phyloP scores from a whole-genome alignment of 2,329 filamentous ascomycete species.

The Paraphaeosphaeria minitans region DNA sequence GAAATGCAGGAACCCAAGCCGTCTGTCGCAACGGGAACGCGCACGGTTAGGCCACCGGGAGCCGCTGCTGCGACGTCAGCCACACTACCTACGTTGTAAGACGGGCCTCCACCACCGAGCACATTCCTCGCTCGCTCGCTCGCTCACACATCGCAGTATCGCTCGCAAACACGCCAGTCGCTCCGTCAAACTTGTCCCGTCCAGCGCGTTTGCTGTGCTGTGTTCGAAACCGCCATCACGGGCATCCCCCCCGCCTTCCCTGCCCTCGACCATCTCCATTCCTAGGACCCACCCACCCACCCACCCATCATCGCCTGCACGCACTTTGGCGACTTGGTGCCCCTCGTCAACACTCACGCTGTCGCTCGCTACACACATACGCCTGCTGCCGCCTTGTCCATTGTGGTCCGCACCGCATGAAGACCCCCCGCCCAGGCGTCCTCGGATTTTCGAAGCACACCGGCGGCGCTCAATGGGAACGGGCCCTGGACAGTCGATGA shows the following conservation, averaged over 20 bases:
- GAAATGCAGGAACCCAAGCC: conserved; percentile 8
- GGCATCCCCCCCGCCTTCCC: conserved; percentile 2
- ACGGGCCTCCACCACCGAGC: background rate
- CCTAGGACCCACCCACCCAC: background rate
- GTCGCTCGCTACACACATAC: conserved; percentile 14
- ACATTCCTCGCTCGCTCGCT: conserved; percentile 7
- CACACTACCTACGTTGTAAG: conserved; percentile 1
- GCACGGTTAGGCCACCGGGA: background rate
- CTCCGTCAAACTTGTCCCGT: background rate
- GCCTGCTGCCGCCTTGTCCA: background rate
- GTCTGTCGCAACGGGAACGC: background rate
- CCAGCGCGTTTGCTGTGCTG: conserved; percentile 3
- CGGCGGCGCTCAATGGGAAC: conserved; percentile 39
- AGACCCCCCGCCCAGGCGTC: conserved; percentile 17
- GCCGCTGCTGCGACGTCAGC: conserved; percentile 3
- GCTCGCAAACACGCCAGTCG: background rate
- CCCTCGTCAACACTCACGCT: background rate
- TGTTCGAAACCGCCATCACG: conserved; percentile 2
- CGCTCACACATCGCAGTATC: background rate
- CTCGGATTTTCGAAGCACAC: conserved; percentile 19
- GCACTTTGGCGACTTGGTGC: conserved; percentile 3
- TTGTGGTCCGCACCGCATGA: conserved; percentile 25
- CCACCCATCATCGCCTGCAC: conserved; percentile 5
- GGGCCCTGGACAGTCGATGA: conserved; percentile 37
- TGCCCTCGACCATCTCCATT: conserved; percentile 6